These are phyloP conservation scores for Kalanchoe fedtschenkoi DNA, from an alignment of 164 flowering plant species.

Conservation along the genomic window DNA sequence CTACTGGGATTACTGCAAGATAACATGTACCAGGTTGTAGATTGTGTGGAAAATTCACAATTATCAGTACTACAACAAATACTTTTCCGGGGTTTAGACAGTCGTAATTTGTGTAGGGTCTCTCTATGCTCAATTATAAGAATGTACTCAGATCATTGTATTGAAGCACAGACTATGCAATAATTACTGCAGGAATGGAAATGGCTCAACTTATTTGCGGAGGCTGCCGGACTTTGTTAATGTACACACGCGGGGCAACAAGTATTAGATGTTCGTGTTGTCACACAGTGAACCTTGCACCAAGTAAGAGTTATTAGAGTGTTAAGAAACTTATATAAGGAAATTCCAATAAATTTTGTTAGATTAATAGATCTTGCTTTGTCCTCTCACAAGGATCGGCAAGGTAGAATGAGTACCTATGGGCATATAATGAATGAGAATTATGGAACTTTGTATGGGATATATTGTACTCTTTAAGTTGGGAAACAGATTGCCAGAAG, in stretches of 20 bases:
- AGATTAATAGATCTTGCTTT: not conserved
- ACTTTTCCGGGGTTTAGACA: not conserved
- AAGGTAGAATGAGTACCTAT: not conserved
- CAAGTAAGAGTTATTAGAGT: conserved; percentile 33
- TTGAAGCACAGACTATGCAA: not conserved
- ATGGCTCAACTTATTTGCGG: conserved; percentile 90
- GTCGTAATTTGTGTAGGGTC: not conserved
- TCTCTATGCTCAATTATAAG: not conserved
- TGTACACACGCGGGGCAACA: conserved; percentile 87
- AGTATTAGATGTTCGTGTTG: conserved; percentile 98
- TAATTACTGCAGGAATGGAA: conserved; percentile 48
- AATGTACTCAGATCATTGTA: not conserved
- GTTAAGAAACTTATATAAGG: no score
- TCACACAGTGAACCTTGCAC: conserved; percentile 66
- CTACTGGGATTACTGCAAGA: not conserved
- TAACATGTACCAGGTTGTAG: no score
- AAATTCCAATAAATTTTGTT: no score
- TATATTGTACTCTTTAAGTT: not conserved
- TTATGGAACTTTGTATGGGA: not conserved
- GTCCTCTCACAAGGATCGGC: not conserved
- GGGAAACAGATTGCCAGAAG: not conserved
- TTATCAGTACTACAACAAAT: not conserved
- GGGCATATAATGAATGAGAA: not conserved
- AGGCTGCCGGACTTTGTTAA: conserved; percentile 76
- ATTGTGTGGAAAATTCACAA: not conserved